Base-by-base conservation (phyloP, 495 filamentous ascomycete genomes). In the Aspergillus avenaceus region DNA sequence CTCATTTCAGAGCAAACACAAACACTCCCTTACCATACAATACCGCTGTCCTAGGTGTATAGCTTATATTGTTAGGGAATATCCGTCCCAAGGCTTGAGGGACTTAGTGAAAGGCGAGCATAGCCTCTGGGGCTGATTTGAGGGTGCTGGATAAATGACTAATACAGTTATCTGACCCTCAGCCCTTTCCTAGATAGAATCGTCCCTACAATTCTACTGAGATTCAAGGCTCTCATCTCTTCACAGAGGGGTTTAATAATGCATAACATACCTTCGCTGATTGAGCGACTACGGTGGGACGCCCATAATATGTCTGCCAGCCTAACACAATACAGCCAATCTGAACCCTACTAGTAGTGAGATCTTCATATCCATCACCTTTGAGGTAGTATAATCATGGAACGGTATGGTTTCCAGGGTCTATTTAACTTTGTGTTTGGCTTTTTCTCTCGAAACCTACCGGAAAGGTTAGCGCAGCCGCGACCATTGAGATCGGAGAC, bases 391-490 rank as follows among this genome's bases (percentile, higher is more conserved):
- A 36, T 21, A 51, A 47, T 27, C 24, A 60, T 60, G 53, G 56
- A 56, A 41, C 46, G 46, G 4, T 49, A 50, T 53, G 50, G 60
- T 29, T 55, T 61, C 23, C 58, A 49, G 52, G 46, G 61, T 43
- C 58, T 64, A 19, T 41, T 66, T 29, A 32, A 58, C 37, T 45
- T 43, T 41, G 50, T 66, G 47, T 58, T 66, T 53, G 63, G 63
- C 41, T 64, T 64, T 4, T 58, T 66, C 45, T 58, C 55, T 55
- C 61, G 58, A 60, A 66, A 53, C 56, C 61, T 27, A 56, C 61
- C 55, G 50, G 42, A 66, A 62, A 62, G 49, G 52, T 53, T 59
- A 31, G 43, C 58, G 45, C 22, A 52, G 52, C 60, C 55, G 6
- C 24, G 52, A 26, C 62, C 61, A 41, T 47, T 66, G 55, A 52